Percentiles rank a stretch among this genome's conserved stretches.
These are phyloP conservation scores for Rhynchosporium graminicola DNA, from an alignment of 2,329 filamentous ascomycete species.

Conservation along the genomic window DNA sequence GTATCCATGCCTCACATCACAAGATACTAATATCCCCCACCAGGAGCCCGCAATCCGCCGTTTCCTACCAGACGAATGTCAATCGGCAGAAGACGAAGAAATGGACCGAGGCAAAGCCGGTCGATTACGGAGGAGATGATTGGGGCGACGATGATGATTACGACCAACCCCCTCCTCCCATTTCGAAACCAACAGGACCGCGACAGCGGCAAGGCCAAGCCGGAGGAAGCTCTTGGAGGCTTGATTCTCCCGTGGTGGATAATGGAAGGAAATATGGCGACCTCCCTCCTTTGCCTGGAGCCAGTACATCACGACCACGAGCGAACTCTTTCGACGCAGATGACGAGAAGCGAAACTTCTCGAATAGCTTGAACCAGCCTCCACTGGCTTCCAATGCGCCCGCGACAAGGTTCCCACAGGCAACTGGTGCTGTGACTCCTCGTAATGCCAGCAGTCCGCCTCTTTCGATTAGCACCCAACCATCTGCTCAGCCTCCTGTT, in stretches of 20 bases:
- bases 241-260: slow-evolving; percentile 21
- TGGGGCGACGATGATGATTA: slow-evolving; percentile 79
- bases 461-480: slow-evolving; percentile 34
- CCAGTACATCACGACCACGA: slow-evolving; percentile 30
- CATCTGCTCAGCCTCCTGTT: slow-evolving; percentile 21
- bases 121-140: slow-evolving; percentile 89
- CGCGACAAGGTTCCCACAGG: slow-evolving; percentile 39
- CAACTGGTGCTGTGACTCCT: slow-evolving; percentile 29
- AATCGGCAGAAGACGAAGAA: slow-evolving; percentile 89
- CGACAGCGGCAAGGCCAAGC: slow-evolving; percentile 48
- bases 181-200: slow-evolving; percentile 45
- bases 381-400: slow-evolving; percentile 27
- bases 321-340: slow-evolving; percentile 55
- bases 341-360: slow-evolving; percentile 55
- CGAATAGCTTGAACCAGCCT: slow-evolving; percentile 35
- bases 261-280: slow-evolving; percentile 39
- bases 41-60: slow-evolving; percentile 35
- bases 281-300: slow-evolving; percentile 34
- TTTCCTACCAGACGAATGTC: slow-evolving; percentile 76
- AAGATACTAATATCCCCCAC: slow-evolving; percentile 15
- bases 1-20: slow-evolving; percentile 9
- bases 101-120: slow-evolving; percentile 88
- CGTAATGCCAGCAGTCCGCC: slow-evolving; percentile 34
- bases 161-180: slow-evolving; percentile 48
- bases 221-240: slow-evolving; percentile 26